Conservation (phyloP, 768 basidiomycete genomes). For the Scleroderma citrinum region DNA sequence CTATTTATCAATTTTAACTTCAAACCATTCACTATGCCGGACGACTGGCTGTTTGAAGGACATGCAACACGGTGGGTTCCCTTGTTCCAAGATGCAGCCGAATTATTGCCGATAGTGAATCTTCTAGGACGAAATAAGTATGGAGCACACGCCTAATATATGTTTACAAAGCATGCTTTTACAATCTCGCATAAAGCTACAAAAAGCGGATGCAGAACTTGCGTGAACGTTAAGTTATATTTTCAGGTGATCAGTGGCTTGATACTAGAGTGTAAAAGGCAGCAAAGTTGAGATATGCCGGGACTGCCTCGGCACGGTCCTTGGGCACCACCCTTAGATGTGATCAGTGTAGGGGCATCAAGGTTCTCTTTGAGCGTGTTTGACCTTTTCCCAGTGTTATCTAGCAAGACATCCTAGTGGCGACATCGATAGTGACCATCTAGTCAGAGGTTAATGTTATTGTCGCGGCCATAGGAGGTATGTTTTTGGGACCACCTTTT, state of each 20-base stretch:
- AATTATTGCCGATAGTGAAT: conserved; percentile 1
- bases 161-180: conserved; percentile 76
- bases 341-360: conserved; percentile 14
- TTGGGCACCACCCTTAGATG: conserved; percentile 41
- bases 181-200: conserved; percentile 53
- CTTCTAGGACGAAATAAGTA: conserved; percentile 40
- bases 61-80: conserved; percentile 56
- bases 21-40: conserved; percentile 56
- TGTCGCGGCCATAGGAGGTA: conserved; percentile 56
- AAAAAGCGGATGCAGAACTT: conserved; percentile 63
- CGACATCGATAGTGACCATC: conserved; percentile 51
- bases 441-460: conserved; percentile 63
- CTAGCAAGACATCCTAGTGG: conserved; percentile 49
- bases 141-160: conserved; percentile 67
- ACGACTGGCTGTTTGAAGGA: conserved; percentile 72
- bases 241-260: not conserved
- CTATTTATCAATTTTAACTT: conserved; percentile 71
- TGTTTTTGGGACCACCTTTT: conserved; percentile 13
- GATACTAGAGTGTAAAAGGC: conserved; percentile 31
- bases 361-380: conserved; percentile 2
- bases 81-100: not conserved
- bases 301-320: conserved; percentile 42
- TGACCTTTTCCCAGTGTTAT: conserved; percentile 43
- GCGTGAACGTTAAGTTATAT: no score
- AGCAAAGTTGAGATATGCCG: conserved; percentile 48